A percentile compares a stretch with the other conserved stretches of the same genome.
Evolutionary conservation across 2,329 filamentous ascomycete species (phyloP).

Genomic region (Ambrosiella xylebori): DNA sequence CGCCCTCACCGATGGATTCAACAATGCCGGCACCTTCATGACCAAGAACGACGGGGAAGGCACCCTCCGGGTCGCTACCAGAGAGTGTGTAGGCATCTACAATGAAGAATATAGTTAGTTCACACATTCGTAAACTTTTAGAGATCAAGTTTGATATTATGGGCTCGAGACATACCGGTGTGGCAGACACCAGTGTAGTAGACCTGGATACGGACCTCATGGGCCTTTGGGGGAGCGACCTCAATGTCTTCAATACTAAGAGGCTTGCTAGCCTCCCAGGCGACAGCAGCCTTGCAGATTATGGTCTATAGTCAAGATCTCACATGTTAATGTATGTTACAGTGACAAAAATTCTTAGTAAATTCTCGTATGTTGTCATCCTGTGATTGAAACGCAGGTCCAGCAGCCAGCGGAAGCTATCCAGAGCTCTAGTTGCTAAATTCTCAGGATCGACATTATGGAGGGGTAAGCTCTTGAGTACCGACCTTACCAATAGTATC

Average conservation of each 20-base stretch:
- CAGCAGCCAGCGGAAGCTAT: background rate
- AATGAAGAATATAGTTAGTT: background rate
- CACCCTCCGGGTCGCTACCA: slow-evolving; percentile 92
- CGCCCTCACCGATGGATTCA: slow-evolving; percentile 85
- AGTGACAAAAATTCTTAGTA: background rate
- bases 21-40: slow-evolving; percentile 86
- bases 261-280: slow-evolving; percentile 89
- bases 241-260: slow-evolving; percentile 83
- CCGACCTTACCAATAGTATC: slow-evolving; percentile 13
- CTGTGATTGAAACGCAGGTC: background rate
- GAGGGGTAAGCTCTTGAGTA: background rate
- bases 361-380: background rate
- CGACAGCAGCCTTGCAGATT: slow-evolving; percentile 91
- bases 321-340: background rate
- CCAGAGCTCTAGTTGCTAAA: background rate
- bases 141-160: background rate
- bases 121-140: background rate
- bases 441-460: background rate
- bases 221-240: slow-evolving; percentile 70
- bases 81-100: slow-evolving; percentile 84
- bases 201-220: slow-evolving; percentile 94
- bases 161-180: slow-evolving; percentile 44
- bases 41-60: slow-evolving; percentile 74
- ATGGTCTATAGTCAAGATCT: slow-evolving; percentile 46
- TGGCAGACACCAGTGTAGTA: slow-evolving; percentile 98